Evolutionary conservation across 257 asterid species (phyloP).

Genomic region (Fraxinus americana): DNA sequence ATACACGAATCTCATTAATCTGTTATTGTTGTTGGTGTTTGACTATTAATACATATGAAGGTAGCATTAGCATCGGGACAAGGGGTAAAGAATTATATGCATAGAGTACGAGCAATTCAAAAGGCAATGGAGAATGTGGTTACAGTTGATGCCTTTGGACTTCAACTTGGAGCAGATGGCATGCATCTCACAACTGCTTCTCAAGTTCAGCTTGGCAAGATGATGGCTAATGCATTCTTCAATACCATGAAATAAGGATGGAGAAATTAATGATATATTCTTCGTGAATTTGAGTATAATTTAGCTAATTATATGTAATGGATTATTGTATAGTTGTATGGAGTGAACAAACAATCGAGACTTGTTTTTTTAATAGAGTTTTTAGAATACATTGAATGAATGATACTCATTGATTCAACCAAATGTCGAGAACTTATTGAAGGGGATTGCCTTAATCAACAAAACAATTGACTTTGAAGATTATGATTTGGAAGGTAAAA

Average conservation of each 20-base stretch:
- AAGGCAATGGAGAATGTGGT: conserved; percentile 15
- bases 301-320: background rate
- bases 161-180: conserved; percentile 14
- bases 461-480: too few relatives aligned
- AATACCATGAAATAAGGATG: background rate
- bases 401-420: too few relatives aligned
- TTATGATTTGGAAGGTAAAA: too few relatives aligned
- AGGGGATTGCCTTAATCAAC: too few relatives aligned
- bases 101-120: conserved; percentile 9
- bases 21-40: background rate
- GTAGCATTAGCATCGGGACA: conserved; percentile 23
- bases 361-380: too few relatives aligned
- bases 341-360: too few relatives aligned
- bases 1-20: too few relatives aligned
- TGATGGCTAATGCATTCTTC: conserved; percentile 26
- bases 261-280: too few relatives aligned
- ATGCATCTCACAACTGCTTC: conserved; percentile 22
- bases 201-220: conserved; percentile 14
- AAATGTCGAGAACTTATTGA: too few relatives aligned
- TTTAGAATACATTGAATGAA: too few relatives aligned
- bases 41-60: background rate
- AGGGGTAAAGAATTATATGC: background rate
- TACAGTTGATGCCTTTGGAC: conserved; percentile 22
- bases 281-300: too few relatives aligned
- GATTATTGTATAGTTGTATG: background rate